Conservation (phyloP, 352 stramenopile species). For the Thraustotheca clavata region DNA sequence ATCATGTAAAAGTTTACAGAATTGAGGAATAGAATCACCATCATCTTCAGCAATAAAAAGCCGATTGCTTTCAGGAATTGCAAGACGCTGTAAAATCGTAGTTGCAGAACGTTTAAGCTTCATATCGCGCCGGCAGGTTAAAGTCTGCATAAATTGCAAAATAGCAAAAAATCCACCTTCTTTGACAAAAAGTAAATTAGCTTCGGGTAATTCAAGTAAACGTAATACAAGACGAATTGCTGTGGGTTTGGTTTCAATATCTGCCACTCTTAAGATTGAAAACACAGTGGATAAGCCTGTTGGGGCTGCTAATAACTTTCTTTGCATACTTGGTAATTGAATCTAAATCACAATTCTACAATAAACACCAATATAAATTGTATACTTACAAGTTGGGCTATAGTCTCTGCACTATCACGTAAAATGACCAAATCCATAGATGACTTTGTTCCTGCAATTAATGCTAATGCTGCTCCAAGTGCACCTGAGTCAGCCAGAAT, state of each 20-base stretch:
- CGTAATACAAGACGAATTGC: conserved; percentile 54
- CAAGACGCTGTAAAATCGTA: conserved; percentile 48
- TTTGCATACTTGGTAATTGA: conserved; percentile 39
- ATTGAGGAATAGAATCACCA: conserved; percentile 41
- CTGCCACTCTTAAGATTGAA: conserved; percentile 41
- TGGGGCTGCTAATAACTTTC: conserved; percentile 53
- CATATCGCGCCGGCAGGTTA: conserved; percentile 33
- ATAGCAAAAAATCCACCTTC: conserved; percentile 60
- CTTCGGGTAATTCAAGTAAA: conserved; percentile 50
- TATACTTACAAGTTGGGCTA: conserved; percentile 35
- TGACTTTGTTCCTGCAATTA: conserved; percentile 43
- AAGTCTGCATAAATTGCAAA: conserved; percentile 40
- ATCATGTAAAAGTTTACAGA: conserved; percentile 45
- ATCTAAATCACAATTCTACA: conserved; percentile 20
- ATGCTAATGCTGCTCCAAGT: conserved; percentile 63
- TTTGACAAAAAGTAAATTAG: conserved; percentile 49
- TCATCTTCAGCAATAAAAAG: conserved; percentile 48
- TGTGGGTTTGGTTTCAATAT: conserved; percentile 39
- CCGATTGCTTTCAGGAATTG: conserved; percentile 40
- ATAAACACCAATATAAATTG: neutral
- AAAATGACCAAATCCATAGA: conserved; percentile 52
- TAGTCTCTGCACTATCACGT: conserved; percentile 50
- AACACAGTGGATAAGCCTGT: conserved; percentile 65
- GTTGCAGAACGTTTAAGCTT: conserved; percentile 45
- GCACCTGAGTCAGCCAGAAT: conserved; percentile 57